Percentiles rank a stretch among this genome's conserved stretches.
These are phyloP conservation scores for Aspergillus sparsus DNA, from an alignment of 495 filamentous ascomycete species.

Conservation along the genomic window DNA sequence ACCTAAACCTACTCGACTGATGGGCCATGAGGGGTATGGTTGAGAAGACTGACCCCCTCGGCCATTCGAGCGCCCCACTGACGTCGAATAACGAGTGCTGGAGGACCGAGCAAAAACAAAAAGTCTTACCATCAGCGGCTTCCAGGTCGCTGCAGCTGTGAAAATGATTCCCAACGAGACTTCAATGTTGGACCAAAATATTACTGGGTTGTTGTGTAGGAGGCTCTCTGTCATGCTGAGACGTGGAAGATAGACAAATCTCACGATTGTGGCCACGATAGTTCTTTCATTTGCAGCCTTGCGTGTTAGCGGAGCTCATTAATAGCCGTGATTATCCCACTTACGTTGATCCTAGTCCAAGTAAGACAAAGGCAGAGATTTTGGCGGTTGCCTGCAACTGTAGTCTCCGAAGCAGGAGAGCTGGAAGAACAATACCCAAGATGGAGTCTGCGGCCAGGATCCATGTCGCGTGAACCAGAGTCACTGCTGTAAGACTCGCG, in stretches of 20 bases:
- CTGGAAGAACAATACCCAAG: not conserved
- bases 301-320: not conserved
- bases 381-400: not conserved
- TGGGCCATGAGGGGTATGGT: not conserved
- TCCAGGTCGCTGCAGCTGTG: not conserved
- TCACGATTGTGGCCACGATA: not conserved
- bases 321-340: not conserved
- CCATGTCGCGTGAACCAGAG: not conserved
- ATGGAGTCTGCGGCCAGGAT: not conserved
- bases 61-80: not conserved
- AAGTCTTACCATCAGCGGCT: not conserved
- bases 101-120: not conserved
- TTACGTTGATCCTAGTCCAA: not conserved
- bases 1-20: not conserved
- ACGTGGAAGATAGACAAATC: constrained; percentile 1
- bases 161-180: not conserved
- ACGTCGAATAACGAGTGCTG: not conserved
- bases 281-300: not conserved
- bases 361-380: not conserved
- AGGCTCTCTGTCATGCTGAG: not conserved
- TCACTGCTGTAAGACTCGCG: not conserved
- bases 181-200: constrained; percentile 2
- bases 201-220: not conserved
- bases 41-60: not conserved
- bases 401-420: not conserved